Base-by-base conservation (phyloP, 2,329 filamentous ascomycete genomes). In the Trichoderma semiorbis region DNA sequence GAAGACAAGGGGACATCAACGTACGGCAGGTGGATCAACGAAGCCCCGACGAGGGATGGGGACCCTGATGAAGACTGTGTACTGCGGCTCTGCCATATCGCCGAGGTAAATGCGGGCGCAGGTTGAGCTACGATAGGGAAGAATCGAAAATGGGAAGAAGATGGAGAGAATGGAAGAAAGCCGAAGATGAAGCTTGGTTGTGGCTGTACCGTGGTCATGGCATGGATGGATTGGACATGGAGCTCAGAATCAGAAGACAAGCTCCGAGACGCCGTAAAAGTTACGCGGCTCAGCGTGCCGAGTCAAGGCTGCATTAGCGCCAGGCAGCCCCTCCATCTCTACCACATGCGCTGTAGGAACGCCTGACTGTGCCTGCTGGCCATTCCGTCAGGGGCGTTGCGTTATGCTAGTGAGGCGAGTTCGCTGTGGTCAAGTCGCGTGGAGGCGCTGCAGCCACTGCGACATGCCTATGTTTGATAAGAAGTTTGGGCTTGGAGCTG, bases 41-140 rank as follows among this genome's bases (percentile, higher is more conserved):
- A 99, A 99, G 77, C 93, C 90, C 53, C 92, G 92, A 71, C 96
- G 89, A 43, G 92, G 89, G 78, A 97, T 97, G 28, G 96, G 96
- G n/a, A 98, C 88, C 74, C 95, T 89, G 74, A 99, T 89, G 78
- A 97, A 93, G 72, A 97, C 91, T 16, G 93, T 97, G 80, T 89
- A 91, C 43, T 81, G 85, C 57, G 87, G 86, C 69, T 89, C 86
- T 82, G 88, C 74, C 82, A 84, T 84, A 71, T 34, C 28, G 61
- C 18, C 50, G 11, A 39, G n/a, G 43, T 11, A 12, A 21, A 21
- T n/a, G 10, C 1, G 43, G 43, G 21, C n/a, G 43, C 43, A 50
- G 7, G 39, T 43, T n/a, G 39, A 18, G 39, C 36, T 18, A 8
- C 16, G 18, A 50, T 50, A n/a, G 16, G 24, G 10, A 12, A 21